A percentile compares a stretch with the other conserved stretches of the same genome.
phyloP scores from a whole-genome alignment of 1,284 basidiomycete genomes.

The Coniferiporia sulphurascens region DNA sequence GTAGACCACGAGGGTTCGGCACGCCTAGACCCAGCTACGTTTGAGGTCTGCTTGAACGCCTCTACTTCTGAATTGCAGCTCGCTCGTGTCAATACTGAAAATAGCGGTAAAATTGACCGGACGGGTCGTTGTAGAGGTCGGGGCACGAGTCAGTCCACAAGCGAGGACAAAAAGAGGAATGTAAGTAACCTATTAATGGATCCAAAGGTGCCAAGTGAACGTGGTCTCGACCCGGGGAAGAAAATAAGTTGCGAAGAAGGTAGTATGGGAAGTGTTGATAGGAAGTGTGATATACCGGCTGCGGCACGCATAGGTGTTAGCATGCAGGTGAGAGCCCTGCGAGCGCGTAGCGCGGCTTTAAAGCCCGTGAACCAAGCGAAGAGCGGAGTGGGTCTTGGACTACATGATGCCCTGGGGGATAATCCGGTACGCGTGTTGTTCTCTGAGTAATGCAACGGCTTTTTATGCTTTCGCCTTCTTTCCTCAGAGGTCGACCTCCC shows the following conservation, averaged over 20 bases:
- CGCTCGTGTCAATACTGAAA: neutral
- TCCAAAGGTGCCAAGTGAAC: neutral
- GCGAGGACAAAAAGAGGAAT: neutral
- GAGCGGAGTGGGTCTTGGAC: neutral
- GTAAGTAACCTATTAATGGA: neutral
- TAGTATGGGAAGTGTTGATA: neutral
- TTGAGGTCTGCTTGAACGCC: neutral
- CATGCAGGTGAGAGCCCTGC: conserved; percentile 1
- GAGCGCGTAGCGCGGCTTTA: neutral
- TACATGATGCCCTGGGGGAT: neutral
- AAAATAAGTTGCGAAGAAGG: neutral
- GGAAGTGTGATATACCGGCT: neutral
- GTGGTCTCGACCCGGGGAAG: neutral
- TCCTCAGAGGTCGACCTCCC: neutral
- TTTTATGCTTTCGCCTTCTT: neutral
- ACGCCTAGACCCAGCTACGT: neutral
- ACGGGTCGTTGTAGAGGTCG: neutral
- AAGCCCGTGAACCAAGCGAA: neutral
- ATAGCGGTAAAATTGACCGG: neutral
- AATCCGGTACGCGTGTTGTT: neutral
- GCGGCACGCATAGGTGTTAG: neutral
- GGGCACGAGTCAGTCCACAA: neutral
- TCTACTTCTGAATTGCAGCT: neutral
- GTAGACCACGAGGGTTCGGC: neutral
- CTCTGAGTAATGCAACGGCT: neutral